phyloP scores from a whole-genome alignment of 2,329 filamentous ascomycete genomes.

The Botrytis fragariae region DNA sequence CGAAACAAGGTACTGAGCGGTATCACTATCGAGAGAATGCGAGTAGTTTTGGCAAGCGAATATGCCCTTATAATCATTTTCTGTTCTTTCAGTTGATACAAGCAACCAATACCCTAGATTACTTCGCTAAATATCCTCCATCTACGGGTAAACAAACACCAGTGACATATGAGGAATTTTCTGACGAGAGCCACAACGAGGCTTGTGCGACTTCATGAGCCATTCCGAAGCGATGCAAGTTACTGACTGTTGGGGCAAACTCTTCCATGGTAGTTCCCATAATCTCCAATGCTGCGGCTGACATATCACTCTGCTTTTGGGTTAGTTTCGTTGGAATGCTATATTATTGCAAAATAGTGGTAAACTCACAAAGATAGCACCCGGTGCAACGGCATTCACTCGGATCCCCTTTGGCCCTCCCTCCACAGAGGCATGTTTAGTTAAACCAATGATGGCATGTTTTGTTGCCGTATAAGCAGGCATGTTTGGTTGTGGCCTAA shows the following conservation, averaged over 20 bases:
- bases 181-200: slow-evolving; percentile 42
- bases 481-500: slow-evolving; percentile 17
- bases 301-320: slow-evolving; percentile 38
- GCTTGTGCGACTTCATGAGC: slow-evolving; percentile 18
- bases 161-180: slow-evolving; percentile 34
- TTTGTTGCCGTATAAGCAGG: slow-evolving; percentile 40
- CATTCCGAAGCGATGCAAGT: slow-evolving; percentile 16
- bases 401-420: slow-evolving; percentile 38
- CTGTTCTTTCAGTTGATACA: not conserved
- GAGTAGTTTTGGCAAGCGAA: too few relatives aligned
- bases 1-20: not conserved
- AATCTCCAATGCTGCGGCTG: slow-evolving; percentile 41
- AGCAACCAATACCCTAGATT: not conserved
- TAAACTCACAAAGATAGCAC: slow-evolving; percentile 34
- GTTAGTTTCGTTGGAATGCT: slow-evolving; percentile 37
- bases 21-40: not conserved
- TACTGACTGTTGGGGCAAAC: slow-evolving; percentile 43
- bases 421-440: slow-evolving; percentile 42
- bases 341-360: slow-evolving; percentile 50
- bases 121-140: slow-evolving; percentile 28
- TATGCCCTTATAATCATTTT: not conserved
- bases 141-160: slow-evolving; percentile 34
- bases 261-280: slow-evolving; percentile 44
- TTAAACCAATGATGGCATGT: slow-evolving; percentile 45
- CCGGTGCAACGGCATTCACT: slow-evolving; percentile 40